phyloP scores from a whole-genome alignment of 768 basidiomycete genomes.

The Pholiota conissans region DNA sequence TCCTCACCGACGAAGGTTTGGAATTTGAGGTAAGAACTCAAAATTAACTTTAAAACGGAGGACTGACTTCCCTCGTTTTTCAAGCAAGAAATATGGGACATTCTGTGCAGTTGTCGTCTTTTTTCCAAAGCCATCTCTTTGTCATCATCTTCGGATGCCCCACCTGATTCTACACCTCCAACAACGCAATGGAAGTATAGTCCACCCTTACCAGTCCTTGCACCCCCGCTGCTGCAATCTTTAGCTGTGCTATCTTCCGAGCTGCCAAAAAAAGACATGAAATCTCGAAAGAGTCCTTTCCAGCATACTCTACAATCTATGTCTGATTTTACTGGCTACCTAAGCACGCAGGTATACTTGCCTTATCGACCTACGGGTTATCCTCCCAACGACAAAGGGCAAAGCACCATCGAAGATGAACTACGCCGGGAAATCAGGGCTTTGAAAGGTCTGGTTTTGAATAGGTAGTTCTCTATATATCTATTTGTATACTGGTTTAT shows the following conservation, averaged over 20 bases:
- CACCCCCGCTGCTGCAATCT: conserved; percentile 39
- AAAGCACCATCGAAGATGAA: conserved; percentile 61
- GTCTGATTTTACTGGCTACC: conserved; percentile 76
- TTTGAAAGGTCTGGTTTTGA: conserved; percentile 77
- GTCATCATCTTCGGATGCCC: conserved; percentile 16
- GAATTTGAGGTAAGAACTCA: conserved; percentile 50
- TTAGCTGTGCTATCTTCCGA: conserved; percentile 33
- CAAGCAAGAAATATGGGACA: conserved; percentile 63
- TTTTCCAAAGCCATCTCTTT: conserved; percentile 40
- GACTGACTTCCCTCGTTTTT: neutral
- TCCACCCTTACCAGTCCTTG: conserved; percentile 29
- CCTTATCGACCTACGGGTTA: conserved; percentile 39
- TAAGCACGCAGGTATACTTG: conserved; percentile 71
- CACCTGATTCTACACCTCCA: conserved; percentile 16
- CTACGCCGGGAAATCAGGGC: conserved; percentile 72
- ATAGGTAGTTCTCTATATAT: conserved; percentile 47
- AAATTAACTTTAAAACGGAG: too few species aligned
- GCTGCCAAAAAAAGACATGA: conserved; percentile 35
- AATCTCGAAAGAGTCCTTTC: conserved; percentile 35
- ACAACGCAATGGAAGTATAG: conserved; percentile 40
- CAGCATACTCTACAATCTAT: conserved; percentile 68
- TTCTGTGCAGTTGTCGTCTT: conserved; percentile 50
- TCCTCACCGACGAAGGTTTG: conserved; percentile 50
- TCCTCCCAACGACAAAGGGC: conserved; percentile 22
- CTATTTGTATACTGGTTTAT: neutral